A percentile compares a stretch with the other conserved stretches of the same genome.
These are phyloP conservation scores for Ustilago sp. DNA, from an alignment of 1,284 basidiomycete genomes.

Conservation along the genomic window DNA sequence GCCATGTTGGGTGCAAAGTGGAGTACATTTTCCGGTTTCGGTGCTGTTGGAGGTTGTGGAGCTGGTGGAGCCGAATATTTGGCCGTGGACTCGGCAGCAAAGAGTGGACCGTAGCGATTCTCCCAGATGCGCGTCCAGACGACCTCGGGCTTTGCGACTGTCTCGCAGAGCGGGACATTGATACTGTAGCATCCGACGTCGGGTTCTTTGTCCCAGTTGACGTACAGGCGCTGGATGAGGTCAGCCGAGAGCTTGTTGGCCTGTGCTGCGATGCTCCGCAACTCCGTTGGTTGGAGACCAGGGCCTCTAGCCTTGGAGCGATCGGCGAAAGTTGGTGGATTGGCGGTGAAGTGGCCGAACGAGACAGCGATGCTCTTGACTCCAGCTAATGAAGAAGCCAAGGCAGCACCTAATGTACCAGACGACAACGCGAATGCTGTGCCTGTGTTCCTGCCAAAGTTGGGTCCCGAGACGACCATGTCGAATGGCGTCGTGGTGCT, in stretches of 20 bases:
- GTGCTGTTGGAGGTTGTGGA: conserved; percentile 43
- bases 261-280: conserved; percentile 19
- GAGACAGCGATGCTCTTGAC: conserved; percentile 60
- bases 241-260: conserved; percentile 47
- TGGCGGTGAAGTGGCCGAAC: conserved; percentile 61
- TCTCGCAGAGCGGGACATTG: conserved; percentile 66
- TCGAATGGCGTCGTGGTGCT: conserved; percentile 46
- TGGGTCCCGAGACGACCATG: conserved; percentile 67
- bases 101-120: conserved; percentile 55
- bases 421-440: conserved; percentile 66
- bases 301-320: conserved; percentile 30
- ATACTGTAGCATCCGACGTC: conserved; percentile 61
- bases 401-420: conserved; percentile 66
- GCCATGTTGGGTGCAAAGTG: conserved; percentile 65
- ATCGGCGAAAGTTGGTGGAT: conserved; percentile 51
- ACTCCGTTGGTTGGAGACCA: conserved; percentile 26
- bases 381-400: conserved; percentile 60
- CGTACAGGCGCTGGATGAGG: conserved; percentile 56
- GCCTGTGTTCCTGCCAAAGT: conserved; percentile 68
- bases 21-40: conserved; percentile 43
- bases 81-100: conserved; percentile 26
- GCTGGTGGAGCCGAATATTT: conserved; percentile 30
- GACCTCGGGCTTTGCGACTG: conserved; percentile 54
- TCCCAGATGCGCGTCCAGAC: conserved; percentile 66
- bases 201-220: conserved; percentile 56